Base-by-base conservation (phyloP, 306 rosid species). In the Carpinus viminea region DNA sequence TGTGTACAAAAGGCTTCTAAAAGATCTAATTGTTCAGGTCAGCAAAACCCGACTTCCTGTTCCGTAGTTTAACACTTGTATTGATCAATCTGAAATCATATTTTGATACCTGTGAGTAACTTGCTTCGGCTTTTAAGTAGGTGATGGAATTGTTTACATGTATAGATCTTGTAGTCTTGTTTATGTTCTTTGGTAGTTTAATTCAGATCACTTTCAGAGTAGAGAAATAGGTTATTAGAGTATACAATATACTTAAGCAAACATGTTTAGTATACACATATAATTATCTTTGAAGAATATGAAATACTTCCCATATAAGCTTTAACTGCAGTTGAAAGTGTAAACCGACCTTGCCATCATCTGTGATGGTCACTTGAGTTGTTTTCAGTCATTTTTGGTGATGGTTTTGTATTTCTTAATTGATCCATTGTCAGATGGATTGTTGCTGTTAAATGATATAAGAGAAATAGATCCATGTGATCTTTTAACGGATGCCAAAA, bases 11-110 rank as follows among this genome's bases (percentile, higher is more conserved):
- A 69, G 81, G 75, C 94, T 92, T 74, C 81, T 94, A 80, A 91
- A 89, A 84, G 96, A 82, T 86, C 97, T 94, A 48, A 92, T 94
- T 74, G 84, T 94, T 88, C 98, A 94, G 97, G 97, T 94, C 48
- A 51, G 68, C 45, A 10, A 41, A 65, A 8, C 71, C 24, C n/a
- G 72, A 24, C n/a, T 41, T 9, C 38, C 4, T 68, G 16, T 68
- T 43, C 28, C 1, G 13, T 12, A 56, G 28, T 56, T 56, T 56
- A 20, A 28, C 26, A 12, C 24, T 2, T 59, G 34, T 24, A 8
- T 57, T 11, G 24, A 11, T 53, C 17, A 18, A 53, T 53, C 2
- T 53, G 59, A 53, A 17, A 18, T 15, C n/a, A 53, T 18, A 48
- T 18, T 53, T 53, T 53, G 21, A 53, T 53, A 15, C 20, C 1